Conservation (phyloP, 2,329 filamentous ascomycete species). For the Didymella lethalis region DNA sequence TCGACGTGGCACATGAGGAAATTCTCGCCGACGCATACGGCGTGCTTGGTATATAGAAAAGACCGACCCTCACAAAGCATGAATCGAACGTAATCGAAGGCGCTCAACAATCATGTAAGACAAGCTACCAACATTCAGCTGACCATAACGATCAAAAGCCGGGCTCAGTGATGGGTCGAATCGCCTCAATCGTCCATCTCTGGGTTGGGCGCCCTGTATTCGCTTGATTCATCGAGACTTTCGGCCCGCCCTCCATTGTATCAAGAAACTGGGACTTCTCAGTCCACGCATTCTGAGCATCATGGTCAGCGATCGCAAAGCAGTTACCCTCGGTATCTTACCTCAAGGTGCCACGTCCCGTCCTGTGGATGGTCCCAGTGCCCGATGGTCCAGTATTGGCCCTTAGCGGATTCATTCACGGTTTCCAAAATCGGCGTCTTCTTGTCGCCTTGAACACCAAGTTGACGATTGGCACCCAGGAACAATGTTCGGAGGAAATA, state of each 20-base stretch:
- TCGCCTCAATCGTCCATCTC: conserved; percentile 32
- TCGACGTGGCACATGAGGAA: not conserved
- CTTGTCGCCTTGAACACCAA: conserved; percentile 34
- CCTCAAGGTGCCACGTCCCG: conserved; percentile 30
- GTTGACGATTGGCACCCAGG: conserved; percentile 27
- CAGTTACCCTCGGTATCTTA: not conserved
- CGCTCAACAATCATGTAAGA: conserved; percentile 8
- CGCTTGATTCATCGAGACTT: conserved; percentile 24
- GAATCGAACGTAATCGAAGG: not conserved
- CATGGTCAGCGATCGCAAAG: not conserved
- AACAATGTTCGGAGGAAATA: conserved; percentile 33
- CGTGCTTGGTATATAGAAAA: conserved; percentile 1
- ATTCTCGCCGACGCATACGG: conserved; percentile 6
- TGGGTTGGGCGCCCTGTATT: conserved; percentile 30
- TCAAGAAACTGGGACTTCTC: conserved; percentile 29
- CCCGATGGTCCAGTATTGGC: conserved; percentile 25
- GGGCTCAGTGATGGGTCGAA: conserved; percentile 29
- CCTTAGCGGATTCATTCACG: conserved; percentile 14
- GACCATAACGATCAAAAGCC: conserved; percentile 21
- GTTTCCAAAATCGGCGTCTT: conserved; percentile 24
- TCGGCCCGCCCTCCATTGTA: conserved; percentile 25
- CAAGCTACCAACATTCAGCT: conserved; percentile 1
- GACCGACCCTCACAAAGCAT: conserved; percentile 4
- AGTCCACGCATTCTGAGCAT: conserved; percentile 24
- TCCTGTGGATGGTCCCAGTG: conserved; percentile 27